These are phyloP conservation scores for Bipolaris cookei DNA, from an alignment of 2,329 filamentous ascomycete genomes.

Conservation along the genomic window DNA sequence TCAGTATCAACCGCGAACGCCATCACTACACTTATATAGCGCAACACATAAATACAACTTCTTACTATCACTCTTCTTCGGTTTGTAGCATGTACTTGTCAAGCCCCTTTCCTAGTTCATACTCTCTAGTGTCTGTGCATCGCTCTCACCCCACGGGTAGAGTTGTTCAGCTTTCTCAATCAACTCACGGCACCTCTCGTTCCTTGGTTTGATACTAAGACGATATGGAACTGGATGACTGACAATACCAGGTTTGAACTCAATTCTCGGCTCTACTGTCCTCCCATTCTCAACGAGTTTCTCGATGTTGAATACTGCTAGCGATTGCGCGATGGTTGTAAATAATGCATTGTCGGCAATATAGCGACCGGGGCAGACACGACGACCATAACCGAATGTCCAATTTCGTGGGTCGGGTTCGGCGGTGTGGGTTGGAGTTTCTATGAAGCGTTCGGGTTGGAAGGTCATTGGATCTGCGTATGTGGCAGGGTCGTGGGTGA, in stretches of 20 bases:
- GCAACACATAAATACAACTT: not conserved
- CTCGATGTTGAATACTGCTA: conserved; percentile 57
- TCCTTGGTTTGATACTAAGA: conserved; percentile 45
- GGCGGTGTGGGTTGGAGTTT: conserved; percentile 34
- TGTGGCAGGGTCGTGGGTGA: conserved; percentile 50
- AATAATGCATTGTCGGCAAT: conserved; percentile 53
- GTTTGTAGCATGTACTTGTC: not conserved
- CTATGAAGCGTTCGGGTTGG: conserved; percentile 54
- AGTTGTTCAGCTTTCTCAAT: conserved; percentile 44
- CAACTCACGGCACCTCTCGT: conserved; percentile 39
- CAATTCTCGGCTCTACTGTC: conserved; percentile 45
- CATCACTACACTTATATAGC: not conserved
- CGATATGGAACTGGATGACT: conserved; percentile 51
- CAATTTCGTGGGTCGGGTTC: conserved; percentile 50
- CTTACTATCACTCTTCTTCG: not conserved
- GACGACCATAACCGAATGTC: conserved; percentile 53
- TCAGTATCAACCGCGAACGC: not conserved
- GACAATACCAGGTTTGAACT: conserved; percentile 48
- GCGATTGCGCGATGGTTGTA: conserved; percentile 51
- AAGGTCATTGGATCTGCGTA: conserved; percentile 52
- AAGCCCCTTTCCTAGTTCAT: not conserved
- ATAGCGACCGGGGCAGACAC: conserved; percentile 53
- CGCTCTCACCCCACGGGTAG: conserved; percentile 51
- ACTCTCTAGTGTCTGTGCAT: conserved; percentile 38
- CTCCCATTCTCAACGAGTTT: conserved; percentile 50